Base-by-base conservation (phyloP, 108 stramenopile species). In the Mayamaea pseudoterrestris region DNA sequence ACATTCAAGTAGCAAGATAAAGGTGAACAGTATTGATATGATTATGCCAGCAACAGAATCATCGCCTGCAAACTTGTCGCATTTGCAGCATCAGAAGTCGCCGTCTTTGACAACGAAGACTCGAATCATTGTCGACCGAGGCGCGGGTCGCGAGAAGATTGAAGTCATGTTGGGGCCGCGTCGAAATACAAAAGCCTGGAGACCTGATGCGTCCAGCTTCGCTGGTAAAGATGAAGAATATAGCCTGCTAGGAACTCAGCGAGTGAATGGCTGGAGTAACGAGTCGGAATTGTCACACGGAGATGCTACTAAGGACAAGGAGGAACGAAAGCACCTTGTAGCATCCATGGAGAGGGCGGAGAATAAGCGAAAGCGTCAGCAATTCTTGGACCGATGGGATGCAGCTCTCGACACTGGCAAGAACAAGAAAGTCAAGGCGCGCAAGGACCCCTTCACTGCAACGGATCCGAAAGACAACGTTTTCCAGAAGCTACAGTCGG, bases 321-420 rank as follows among this genome's bases (percentile, higher is more conserved):
- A 59, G 17, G 41, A 52, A 11, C 55, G 76, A 5, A 36, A 45
- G 21, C 52, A 47, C 9, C 55, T 71, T 31, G 31, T 74, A 5
- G 17, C 49, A 44, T 47, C 60, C 43, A 71, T 77, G 44, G 61
- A 69, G 20, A 65, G 69, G 41, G 34, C 58, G 12, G 75, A 74
- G 18, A 61, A 57, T 46, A 44, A 30, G 0, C 65, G 66, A 22
- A 87, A 87, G 41, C 62, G 80, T 28, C 71, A 77, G 32, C 69
- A 76, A 70, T 62, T 80, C 51, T 50, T 77, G 8, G 77, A 79
- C 58, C 49, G 65, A 11, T 87, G 84, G 84, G 80, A 87, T 59
- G 60, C 77, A 20, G 47, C 47, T 17, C 58, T 87, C 12, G 84
- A 87, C 57, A 72, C 70, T 64, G 84, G 84, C 50, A 73, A 58